Evolutionary conservation across 2,329 filamentous ascomycete species (phyloP).

Genomic region (Thelonectria discophora): DNA sequence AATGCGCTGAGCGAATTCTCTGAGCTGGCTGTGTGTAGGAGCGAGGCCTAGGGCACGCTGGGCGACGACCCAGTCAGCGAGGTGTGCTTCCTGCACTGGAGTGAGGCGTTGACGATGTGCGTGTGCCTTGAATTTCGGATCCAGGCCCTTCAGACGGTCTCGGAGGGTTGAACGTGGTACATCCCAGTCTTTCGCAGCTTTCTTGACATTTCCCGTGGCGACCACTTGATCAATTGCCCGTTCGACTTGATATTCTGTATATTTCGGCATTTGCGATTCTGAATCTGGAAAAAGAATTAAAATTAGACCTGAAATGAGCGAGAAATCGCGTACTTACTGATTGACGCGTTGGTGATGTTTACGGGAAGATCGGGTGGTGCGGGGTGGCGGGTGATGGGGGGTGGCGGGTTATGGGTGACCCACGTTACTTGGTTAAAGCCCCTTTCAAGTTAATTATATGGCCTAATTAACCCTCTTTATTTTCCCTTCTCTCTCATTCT

Average conservation of each 20-base stretch:
- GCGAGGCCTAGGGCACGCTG: slow-evolving; percentile 1
- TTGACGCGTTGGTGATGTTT: no score
- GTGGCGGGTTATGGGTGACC: no score
- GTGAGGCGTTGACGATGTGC: neutral
- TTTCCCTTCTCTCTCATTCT: no score
- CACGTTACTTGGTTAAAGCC: no score
- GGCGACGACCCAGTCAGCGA: neutral
- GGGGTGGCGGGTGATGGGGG: no score
- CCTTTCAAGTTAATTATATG: no score
- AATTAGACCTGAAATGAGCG: no score
- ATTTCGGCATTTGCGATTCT: neutral
- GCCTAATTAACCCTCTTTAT: no score
- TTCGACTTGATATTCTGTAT: slow-evolving; percentile 9
- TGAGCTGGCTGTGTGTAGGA: neutral
- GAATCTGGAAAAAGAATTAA: neutral
- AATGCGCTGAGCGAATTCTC: slow-evolving; percentile 1
- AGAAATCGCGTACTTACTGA: no score
- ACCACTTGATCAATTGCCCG: neutral
- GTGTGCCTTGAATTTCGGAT: neutral
- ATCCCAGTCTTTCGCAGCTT: neutral
- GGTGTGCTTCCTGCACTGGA: no score
- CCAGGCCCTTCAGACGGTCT: neutral
- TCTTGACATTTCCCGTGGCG: neutral
- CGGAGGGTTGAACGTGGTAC: no score
- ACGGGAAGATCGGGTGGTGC: no score